Conservation (phyloP, 768 basidiomycete genomes). For the Dioszegia aurantiaca region DNA sequence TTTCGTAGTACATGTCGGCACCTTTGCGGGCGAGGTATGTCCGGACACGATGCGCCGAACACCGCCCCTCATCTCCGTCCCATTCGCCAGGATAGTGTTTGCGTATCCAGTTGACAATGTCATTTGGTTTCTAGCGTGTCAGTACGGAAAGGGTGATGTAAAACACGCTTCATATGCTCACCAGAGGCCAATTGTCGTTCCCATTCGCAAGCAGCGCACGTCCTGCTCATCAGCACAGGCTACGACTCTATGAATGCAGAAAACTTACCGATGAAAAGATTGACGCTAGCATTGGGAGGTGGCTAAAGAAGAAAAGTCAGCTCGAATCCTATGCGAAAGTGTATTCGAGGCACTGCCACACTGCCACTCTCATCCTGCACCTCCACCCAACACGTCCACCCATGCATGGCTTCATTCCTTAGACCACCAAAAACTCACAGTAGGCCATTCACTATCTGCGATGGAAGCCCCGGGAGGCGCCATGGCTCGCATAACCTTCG, state of each 20-base stretch:
- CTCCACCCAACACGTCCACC: constrained; percentile 5
- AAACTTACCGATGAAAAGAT: constrained; percentile 40
- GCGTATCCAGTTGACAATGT: constrained; percentile 48
- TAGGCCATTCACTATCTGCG: constrained; percentile 37
- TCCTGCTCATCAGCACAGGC: no score
- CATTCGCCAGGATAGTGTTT: constrained; percentile 47
- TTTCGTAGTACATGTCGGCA: constrained; percentile 51
- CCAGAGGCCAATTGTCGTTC: constrained; percentile 49
- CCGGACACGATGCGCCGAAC: constrained; percentile 47
- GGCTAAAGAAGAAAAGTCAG: constrained; percentile 31
- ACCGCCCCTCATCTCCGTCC: constrained; percentile 50
- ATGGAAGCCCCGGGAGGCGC: constrained; percentile 39
- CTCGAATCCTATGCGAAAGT: not conserved
- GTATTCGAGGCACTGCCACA: constrained; percentile 33
- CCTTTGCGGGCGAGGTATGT: constrained; percentile 49
- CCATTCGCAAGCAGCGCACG: constrained; percentile 44
- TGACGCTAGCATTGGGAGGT: constrained; percentile 45
- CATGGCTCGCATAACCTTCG: constrained; percentile 38
- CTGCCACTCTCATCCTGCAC: not conserved
- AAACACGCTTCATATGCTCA: constrained; percentile 21
- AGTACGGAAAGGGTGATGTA: constrained; percentile 6
- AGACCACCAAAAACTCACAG: constrained; percentile 29
- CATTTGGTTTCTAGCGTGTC: constrained; percentile 43
- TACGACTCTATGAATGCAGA: no score
- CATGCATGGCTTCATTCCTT: not conserved